Evolutionary conservation across 495 filamentous ascomycete genomes (phyloP).

Genomic region (Massariosphaeria phaeospora): DNA sequence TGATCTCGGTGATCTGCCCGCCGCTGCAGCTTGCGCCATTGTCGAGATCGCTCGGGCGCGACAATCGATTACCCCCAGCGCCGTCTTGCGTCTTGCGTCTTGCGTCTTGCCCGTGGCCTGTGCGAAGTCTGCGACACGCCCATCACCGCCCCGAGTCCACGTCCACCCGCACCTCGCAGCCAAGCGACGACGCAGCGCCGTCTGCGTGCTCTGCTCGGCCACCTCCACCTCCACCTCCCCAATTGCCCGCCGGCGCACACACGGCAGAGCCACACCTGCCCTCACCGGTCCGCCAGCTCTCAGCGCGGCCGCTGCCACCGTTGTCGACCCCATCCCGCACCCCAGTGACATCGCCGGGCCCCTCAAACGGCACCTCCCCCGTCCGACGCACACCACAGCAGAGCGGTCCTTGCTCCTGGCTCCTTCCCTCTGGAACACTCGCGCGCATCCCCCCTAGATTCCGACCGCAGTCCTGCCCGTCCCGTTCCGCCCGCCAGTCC

Average conservation of each 20-base stretch:
- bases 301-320: conserved; percentile 14
- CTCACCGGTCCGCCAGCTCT: not conserved
- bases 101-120: not conserved
- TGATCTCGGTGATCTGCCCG: not conserved
- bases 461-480: not conserved
- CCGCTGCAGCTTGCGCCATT: no score
- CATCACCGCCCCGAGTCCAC: conserved; percentile 9
- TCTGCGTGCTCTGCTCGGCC: not conserved
- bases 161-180: not conserved
- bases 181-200: conserved; percentile 2
- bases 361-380: conserved; percentile 11
- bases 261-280: not conserved
- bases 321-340: no score
- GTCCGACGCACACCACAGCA: conserved; percentile 4
- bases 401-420: no score
- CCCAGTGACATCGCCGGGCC: not conserved
- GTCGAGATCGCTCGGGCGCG: no score
- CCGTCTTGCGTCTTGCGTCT: not conserved
- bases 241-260: no score
- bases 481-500: not conserved
- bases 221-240: no score
- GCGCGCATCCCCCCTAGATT: not conserved
- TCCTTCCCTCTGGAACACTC: not conserved
- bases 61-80: no score
- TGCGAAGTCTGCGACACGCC: conserved; percentile 18